Evolutionary conservation across 2,329 filamentous ascomycete genomes (phyloP), one percentile per base, ranked within the genome.

Genomic region (Venturia aucupariae): DNA sequence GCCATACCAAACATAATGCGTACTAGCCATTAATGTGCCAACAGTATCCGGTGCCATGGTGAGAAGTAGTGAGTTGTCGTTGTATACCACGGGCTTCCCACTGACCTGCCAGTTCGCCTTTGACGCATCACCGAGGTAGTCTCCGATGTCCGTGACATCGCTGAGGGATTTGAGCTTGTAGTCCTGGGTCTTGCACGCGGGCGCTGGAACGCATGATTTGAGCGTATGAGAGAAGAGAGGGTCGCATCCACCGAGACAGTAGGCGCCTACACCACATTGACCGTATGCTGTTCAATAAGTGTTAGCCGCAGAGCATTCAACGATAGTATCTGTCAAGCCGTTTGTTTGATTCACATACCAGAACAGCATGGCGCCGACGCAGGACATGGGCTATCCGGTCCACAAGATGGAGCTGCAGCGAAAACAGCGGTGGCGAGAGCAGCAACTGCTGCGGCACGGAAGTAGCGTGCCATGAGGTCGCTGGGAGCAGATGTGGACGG

Each of bases 1-100:
- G 73, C 94, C 94, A 76, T 97, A 99, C 94, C 94, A 97, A 77
- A 99, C 87, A 78, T 97, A 97, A 69, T 86, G 82, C 65, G 91
- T 93, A 68, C 84, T 87, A 30, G 92, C 89, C 64, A 99, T 78
- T 57, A 99, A 85, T 11, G 94, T 97, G 64, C 94, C 94, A 48
- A 90, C 89, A 41, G 89, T 92, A 70, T 88, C 83, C 68, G 88
- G 84, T 51, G 90, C 86, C 93, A 99, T 96, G 69, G 93, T 97
- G 72, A 99, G 80, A 62, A 97, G 80, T 2, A 94, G 69, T 27
- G 74, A 80, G 67, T 86, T 85, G 73, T 86, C 84, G 65, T 90
- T 79, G 76, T 87, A 87, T 41, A 76, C 71, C 51, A 90, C 80
- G 17, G 91, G 87, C 71, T 85, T 83, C 68, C 94, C 94, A 74